A percentile compares a stretch with the other conserved stretches of the same genome.
Conservation (phyloP, 179 eudicot species). For the Vitellaria paradoxa region DNA sequence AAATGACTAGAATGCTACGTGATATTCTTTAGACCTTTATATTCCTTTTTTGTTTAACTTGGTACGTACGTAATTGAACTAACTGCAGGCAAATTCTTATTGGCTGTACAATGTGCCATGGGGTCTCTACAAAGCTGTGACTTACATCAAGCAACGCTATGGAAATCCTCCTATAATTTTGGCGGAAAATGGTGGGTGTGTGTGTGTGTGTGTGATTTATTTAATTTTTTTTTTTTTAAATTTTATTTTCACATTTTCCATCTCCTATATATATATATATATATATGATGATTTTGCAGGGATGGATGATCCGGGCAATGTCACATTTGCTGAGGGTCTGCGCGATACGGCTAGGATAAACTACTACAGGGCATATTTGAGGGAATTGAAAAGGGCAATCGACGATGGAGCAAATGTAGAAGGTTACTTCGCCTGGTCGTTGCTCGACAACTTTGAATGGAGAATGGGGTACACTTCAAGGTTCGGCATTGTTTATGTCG, state of each 20-base stretch:
- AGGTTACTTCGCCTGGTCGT: slow-evolving; percentile 89
- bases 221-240: not conserved
- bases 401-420: slow-evolving; percentile 79
- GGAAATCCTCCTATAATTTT: slow-evolving; percentile 74
- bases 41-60: too few species aligned
- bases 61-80: too few species aligned
- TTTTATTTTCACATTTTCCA: not conserved
- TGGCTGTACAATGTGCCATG: slow-evolving; percentile 95
- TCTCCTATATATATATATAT: not conserved
- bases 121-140: slow-evolving; percentile 83
- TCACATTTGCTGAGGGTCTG: slow-evolving; percentile 50
- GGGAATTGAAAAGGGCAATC: slow-evolving; percentile 53
- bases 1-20: too few species aligned
- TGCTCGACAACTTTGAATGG: slow-evolving; percentile 88
- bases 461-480: slow-evolving; percentile 75
- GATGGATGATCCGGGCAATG: slow-evolving; percentile 85
- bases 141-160: slow-evolving; percentile 69
- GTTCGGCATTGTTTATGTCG: slow-evolving; percentile 81
- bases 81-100: slow-evolving; percentile 60
- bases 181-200: slow-evolving; percentile 68
- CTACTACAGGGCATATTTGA: slow-evolving; percentile 68
- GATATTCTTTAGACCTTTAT: not conserved
- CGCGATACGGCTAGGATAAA: slow-evolving; percentile 64
- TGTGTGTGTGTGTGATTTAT: not conserved
- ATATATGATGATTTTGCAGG: slow-evolving; percentile 41